Conservation (phyloP, 768 basidiomycete species). For the Termitomyces sp. region DNA sequence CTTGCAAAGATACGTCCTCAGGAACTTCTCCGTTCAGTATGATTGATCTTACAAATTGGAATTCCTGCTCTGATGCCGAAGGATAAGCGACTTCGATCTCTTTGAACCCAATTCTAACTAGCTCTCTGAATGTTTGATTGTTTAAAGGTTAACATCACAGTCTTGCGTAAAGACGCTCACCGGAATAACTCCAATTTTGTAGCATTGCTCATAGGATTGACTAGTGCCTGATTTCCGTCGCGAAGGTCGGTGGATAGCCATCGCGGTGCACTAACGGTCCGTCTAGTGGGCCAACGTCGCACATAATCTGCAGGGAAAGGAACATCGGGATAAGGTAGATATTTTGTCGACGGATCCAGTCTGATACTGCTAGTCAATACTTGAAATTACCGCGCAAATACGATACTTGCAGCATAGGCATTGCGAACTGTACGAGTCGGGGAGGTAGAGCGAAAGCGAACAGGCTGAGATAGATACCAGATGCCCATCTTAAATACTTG, state of each 20-base stretch:
- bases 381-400: neutral
- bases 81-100: conserved; percentile 86
- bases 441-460: neutral
- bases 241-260: conserved; percentile 83
- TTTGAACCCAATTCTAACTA: conserved; percentile 76
- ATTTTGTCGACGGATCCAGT: conserved; percentile 62
- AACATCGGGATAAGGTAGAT: conserved; percentile 63
- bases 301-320: conserved; percentile 39
- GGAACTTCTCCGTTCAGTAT: conserved; percentile 61
- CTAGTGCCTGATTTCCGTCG: conserved; percentile 81
- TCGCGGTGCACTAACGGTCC: conserved; percentile 55
- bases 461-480: neutral
- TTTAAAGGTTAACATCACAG: conserved; percentile 28
- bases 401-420: neutral
- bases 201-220: conserved; percentile 77
- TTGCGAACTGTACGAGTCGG: neutral
- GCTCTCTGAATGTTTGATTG: conserved; percentile 49
- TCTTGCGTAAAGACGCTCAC: conserved; percentile 12
- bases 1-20: conserved; percentile 78
- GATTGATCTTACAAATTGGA: conserved; percentile 65
- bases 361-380: conserved; percentile 23
- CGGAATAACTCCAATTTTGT: conserved; percentile 48
- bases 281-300: conserved; percentile 69
- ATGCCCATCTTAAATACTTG: neutral
- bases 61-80: conserved; percentile 78